Base-by-base conservation (phyloP, 768 basidiomycete genomes). In the Rhodocollybia butyracea region DNA sequence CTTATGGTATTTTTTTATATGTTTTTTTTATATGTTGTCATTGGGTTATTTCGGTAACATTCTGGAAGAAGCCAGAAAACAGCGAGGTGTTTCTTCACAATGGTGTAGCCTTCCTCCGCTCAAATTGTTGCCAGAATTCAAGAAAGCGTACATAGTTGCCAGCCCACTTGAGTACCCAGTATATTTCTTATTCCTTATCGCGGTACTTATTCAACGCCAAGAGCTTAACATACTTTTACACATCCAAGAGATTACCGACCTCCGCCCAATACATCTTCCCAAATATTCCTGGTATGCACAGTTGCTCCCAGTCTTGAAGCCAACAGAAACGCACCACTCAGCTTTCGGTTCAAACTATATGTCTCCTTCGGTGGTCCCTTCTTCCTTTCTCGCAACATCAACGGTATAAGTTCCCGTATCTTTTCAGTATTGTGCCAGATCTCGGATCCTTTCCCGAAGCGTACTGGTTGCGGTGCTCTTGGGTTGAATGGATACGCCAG, bases 361-460 rank as follows among this genome's bases (percentile, higher is more conserved):
- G 96, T 98, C 73, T 98, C 95, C 55, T 83, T 75, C 0, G 96
- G 96, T 2, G 96, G 96, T 0, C 96, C 96, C 0, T 93, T 94
- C 27, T 97, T 76, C 46, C 95, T 78, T 64, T 97, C 79, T 61
- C 80, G 76, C 55, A 99, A 77, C 94, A 99, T 98, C 51, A 89
- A 74, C 1, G 96, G 95, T 43, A 99, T 98, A 30, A 82, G 78
- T 3, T 76, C 79, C 24, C 94, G 80, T 50, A 98, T 94, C 56
- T 83, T 75, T 3, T 80, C 75, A 0, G 95, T 94, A 59, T 92
- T 88, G 24, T 78, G 76, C 40, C 82, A 73, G 88, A 89, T 91
- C 21, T 54, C 61, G 6, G 84, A 77, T 19, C 77, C 80, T 7
- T 73, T 78, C 1, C 88, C 89, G 64, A 98, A 98, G n/a, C 79